Evolutionary conservation across 345 rosid species (phyloP).

Genomic region (Carallia pectinifolia): DNA sequence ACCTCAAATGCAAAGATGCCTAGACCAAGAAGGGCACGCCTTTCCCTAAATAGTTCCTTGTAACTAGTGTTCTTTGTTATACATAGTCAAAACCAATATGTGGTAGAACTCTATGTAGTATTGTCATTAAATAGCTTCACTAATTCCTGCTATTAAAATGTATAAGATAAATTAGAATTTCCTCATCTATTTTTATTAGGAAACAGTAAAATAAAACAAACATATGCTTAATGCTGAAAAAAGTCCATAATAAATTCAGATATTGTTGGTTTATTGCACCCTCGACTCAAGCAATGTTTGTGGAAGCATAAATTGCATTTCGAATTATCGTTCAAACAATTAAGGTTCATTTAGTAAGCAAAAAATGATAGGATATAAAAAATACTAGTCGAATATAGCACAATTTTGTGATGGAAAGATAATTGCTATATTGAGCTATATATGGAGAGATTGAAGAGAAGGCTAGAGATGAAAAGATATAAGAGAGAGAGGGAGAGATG

Average conservation of each 20-base stretch:
- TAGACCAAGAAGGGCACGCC: conserved; percentile 38
- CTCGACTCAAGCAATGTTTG: conserved; percentile 50
- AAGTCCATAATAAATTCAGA: too few species aligned
- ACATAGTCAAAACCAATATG: conserved; percentile 67
- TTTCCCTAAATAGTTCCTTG: conserved; percentile 24
- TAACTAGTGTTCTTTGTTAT: conserved; percentile 14
- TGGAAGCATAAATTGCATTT: conserved; percentile 59
- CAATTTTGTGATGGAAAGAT: too few species aligned
- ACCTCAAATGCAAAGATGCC: conserved; percentile 49
- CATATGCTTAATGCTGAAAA: too few species aligned
- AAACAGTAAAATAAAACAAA: too few species aligned
- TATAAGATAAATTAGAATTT: background rate
- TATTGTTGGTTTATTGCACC: background rate
- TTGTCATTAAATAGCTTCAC: conserved; percentile 71
- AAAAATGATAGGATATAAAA: too few species aligned
- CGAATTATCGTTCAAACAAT: conserved; percentile 33
- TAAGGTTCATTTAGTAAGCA: too few species aligned
- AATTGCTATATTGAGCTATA: too few species aligned
- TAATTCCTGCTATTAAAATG: conserved; percentile 15
- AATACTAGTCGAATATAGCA: too few species aligned
- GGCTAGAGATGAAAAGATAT: too few species aligned
- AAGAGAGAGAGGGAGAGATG: too few species aligned
- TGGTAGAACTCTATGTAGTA: conserved; percentile 61
- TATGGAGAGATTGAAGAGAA: too few species aligned
- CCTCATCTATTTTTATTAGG: too few species aligned